Evolutionary conservation across 768 basidiomycete species (phyloP), one percentile per base, ranked within the genome.

Genomic region (Kwoniella pini): DNA sequence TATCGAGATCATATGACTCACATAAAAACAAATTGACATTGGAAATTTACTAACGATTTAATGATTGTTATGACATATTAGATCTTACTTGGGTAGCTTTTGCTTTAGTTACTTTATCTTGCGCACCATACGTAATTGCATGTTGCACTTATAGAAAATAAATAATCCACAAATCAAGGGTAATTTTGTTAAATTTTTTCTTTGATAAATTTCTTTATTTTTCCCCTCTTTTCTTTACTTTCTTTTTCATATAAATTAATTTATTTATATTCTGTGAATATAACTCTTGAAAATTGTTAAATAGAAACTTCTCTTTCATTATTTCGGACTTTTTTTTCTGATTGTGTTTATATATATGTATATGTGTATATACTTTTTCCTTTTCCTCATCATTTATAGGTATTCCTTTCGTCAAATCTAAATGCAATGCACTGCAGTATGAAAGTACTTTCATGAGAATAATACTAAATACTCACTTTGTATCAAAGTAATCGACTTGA

Each of bases 81-180:
- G 77, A 78, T 65, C 62, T 78, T 24, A 72, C 68, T 17, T 78
- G 77, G 77, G 74, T 75, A 28, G 64, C 75, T 21, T 78, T 78
- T 61, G 77, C 64, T 13, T 54, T 72, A 27, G 60, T 67, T 54
- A 65, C 70, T 4, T 60, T 78, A 15, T 65, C 75, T 10, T 60
- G 70, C 45, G 30, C 66, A 21, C 77, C 77, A 19, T 78, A 78
- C 69, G 65, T 70, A 6, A 63, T 76, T 31, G 71, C 77, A 12
- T 75, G 70, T 61, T 70, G 63, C 36, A 76, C 77, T 22, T 78
- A 70, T 64, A 58, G 66, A 42, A 66, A 67, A 54, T 63, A 52
- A 19, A 19, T 7, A 6, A 19, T 13, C 5, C n/a, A 10, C 11
- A 42, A n/a, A n/a, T n/a, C n/a, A n/a, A n/a, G n/a, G n/a, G n/a